Evolutionary conservation across 768 basidiomycete species (phyloP).

Genomic region (Chiua virens): DNA sequence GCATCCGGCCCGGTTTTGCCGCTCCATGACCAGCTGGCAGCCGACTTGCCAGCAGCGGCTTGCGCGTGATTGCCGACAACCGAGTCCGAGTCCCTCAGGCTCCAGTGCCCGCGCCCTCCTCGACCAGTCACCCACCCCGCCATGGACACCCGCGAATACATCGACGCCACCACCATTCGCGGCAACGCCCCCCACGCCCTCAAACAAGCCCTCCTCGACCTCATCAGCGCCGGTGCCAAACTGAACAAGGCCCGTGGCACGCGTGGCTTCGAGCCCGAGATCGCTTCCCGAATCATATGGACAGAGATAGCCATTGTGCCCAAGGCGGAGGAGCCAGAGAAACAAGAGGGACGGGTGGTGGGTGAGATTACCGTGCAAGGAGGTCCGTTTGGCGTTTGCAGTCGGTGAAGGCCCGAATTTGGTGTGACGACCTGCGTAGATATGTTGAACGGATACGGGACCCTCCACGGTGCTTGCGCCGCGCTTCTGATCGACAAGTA

Average conservation of each 20-base stretch:
- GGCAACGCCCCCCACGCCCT: constrained; percentile 30
- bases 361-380: constrained; percentile 42
- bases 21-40: too few species aligned
- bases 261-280: constrained; percentile 23
- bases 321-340: constrained; percentile 46
- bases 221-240: constrained; percentile 11
- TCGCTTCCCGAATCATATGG: constrained; percentile 28
- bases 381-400: too few species aligned
- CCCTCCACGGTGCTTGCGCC: constrained; percentile 55
- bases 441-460: constrained; percentile 51
- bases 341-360: constrained; percentile 46
- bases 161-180: constrained; percentile 21
- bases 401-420: too few species aligned
- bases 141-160: constrained; percentile 12
- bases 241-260: constrained; percentile 5
- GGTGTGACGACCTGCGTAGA: too few species aligned
- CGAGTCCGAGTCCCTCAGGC: too few species aligned
- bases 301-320: constrained; percentile 43
- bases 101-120: too few species aligned
- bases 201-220: constrained; percentile 27
- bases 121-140: neutral
- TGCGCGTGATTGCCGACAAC: too few species aligned
- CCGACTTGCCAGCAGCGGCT: too few species aligned
- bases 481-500: constrained; percentile 55
- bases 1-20: too few species aligned